phyloP scores from a whole-genome alignment of 73 alveolate species.

The Paramecium tetraurelia region DNA sequence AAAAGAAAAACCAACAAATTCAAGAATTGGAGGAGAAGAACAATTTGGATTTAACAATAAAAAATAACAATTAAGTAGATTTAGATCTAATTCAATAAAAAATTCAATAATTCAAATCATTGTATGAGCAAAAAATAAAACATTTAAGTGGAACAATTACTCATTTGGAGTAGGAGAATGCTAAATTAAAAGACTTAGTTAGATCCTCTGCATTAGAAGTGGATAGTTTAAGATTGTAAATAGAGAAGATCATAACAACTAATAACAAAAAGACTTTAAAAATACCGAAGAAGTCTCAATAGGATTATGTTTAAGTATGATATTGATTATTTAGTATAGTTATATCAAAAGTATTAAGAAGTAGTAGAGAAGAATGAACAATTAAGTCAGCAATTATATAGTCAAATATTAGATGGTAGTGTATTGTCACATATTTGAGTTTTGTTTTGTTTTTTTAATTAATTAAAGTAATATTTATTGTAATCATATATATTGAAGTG shows the following conservation, averaged over 20 bases:
- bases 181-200: not conserved
- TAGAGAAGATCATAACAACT: not conserved
- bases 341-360: slow-evolving; percentile 11
- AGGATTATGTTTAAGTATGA: not conserved
- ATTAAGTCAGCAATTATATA: not conserved
- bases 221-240: slow-evolving; percentile 8
- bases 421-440: slow-evolving; percentile 17
- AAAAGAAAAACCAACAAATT: not conserved
- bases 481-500: not conserved
- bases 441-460: not conserved
- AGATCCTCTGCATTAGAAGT: slow-evolving; percentile 27
- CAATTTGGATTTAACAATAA: not conserved
- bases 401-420: slow-evolving; percentile 39
- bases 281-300: not conserved
- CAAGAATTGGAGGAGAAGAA: not conserved
- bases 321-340: not conserved
- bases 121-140: slow-evolving; percentile 19
- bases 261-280: not conserved
- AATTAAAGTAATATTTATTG: not conserved
- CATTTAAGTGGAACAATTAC: not conserved
- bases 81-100: not conserved
- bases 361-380: slow-evolving; percentile 38
- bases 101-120: slow-evolving; percentile 13
- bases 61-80: not conserved
- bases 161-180: not conserved